A percentile compares a stretch with the other conserved stretches of the same genome.
phyloP scores from a whole-genome alignment of 2,329 filamentous ascomycete genomes.

The Neocucurbitaria cava region DNA sequence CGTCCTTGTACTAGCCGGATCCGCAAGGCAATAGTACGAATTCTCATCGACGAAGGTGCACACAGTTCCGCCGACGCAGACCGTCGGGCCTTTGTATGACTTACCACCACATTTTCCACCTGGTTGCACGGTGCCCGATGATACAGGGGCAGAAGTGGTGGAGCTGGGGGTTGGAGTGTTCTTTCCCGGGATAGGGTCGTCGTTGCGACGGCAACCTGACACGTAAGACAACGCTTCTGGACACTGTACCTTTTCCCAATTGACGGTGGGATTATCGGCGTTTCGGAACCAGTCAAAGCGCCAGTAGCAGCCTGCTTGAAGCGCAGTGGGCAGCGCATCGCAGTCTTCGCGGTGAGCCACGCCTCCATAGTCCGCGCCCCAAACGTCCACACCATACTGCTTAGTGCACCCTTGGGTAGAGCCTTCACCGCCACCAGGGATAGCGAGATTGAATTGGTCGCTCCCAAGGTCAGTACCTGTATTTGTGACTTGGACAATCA shows the following conservation, averaged over 20 bases:
- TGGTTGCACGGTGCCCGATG: slow-evolving; percentile 21
- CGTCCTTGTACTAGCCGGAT: slow-evolving; percentile 19
- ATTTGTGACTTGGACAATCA: slow-evolving; percentile 69
- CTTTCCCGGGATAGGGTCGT: slow-evolving; percentile 24
- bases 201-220: slow-evolving; percentile 49
- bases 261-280: slow-evolving; percentile 63
- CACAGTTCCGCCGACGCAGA: slow-evolving; percentile 19
- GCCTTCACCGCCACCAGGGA: slow-evolving; percentile 63
- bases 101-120: slow-evolving; percentile 25
- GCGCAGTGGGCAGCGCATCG: slow-evolving; percentile 58
- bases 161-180: slow-evolving; percentile 15
- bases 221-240: slow-evolving; percentile 58
- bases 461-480: slow-evolving; percentile 63
- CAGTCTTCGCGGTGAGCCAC: slow-evolving; percentile 61
- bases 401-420: slow-evolving; percentile 56
- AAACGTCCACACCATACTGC: slow-evolving; percentile 58
- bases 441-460: slow-evolving; percentile 66
- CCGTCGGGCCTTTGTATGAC: slow-evolving; percentile 21
- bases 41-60: slow-evolving; percentile 23
- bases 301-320: slow-evolving; percentile 67
- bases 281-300: slow-evolving; percentile 70
- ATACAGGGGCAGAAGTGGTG: slow-evolving; percentile 18
- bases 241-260: slow-evolving; percentile 64
- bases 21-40: slow-evolving; percentile 23
- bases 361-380: slow-evolving; percentile 67